A percentile compares a stretch with the other conserved stretches of the same genome.
Evolutionary conservation across 495 filamentous ascomycete species (phyloP).

Genomic region (Penicillium coprophilum): DNA sequence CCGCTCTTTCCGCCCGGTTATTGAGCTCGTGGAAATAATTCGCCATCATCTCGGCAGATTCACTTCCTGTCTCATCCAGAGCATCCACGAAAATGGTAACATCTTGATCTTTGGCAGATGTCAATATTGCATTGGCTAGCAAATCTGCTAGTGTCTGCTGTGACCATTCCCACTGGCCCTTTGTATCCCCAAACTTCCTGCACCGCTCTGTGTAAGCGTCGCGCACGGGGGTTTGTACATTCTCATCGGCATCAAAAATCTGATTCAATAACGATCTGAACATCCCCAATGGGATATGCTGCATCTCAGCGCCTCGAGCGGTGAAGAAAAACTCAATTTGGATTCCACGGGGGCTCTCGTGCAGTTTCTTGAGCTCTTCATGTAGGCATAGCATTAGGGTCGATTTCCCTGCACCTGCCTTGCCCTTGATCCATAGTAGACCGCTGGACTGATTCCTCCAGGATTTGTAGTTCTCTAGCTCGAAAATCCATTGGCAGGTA

Average conservation of each 20-base stretch:
- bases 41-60: constrained; percentile 10
- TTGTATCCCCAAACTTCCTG: constrained; percentile 7
- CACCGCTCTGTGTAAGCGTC: constrained; percentile 14
- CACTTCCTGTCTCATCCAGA: constrained; percentile 21
- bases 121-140: constrained; percentile 10
- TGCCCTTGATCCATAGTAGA: constrained; percentile 52
- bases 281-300: constrained; percentile 21
- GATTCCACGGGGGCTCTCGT: background rate
- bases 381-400: constrained; percentile 37
- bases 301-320: constrained; percentile 17
- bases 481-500: constrained; percentile 42
- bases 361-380: constrained; percentile 8
- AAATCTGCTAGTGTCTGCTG: constrained; percentile 13
- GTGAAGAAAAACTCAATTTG: constrained; percentile 22
- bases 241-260: constrained; percentile 7
- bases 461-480: constrained; percentile 28
- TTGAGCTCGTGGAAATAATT: constrained; percentile 16
- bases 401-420: constrained; percentile 51
- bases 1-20: background rate
- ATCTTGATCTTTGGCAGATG: constrained; percentile 1
- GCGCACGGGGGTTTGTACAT: constrained; percentile 9
- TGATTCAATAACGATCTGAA: constrained; percentile 19
- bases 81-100: constrained; percentile 24
- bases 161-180: constrained; percentile 18
- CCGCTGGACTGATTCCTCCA: constrained; percentile 31